Evolutionary conservation across 208 protist genomes (phyloP).

Genomic region (Trypanosoma scelopori): DNA sequence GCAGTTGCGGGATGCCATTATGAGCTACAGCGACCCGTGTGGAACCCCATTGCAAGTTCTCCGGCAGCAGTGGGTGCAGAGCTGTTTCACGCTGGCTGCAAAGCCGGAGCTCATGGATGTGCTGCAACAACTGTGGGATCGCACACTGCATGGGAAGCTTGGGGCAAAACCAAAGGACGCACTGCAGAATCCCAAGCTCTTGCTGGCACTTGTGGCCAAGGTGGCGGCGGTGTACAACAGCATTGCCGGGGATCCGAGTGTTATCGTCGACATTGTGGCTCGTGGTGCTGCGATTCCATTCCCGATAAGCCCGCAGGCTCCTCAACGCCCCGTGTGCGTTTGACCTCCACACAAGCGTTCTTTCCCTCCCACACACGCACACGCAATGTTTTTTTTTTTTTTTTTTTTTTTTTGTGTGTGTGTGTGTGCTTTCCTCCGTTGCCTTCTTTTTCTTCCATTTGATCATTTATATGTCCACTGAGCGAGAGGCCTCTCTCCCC

Average conservation of each 20-base stretch:
- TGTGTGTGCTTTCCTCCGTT: too few species aligned
- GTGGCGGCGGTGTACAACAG: constrained; percentile 62
- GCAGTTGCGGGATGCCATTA: constrained; percentile 50
- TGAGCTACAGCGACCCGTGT: constrained; percentile 26
- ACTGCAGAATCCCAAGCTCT: constrained; percentile 16
- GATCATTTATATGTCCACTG: too few species aligned
- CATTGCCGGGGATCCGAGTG: constrained; percentile 27
- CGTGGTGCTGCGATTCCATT: constrained; percentile 31
- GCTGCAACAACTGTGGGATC: constrained; percentile 42
- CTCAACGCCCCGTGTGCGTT: constrained; percentile 37
- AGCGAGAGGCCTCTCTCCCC: too few species aligned
- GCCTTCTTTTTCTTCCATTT: too few species aligned
- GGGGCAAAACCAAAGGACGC: constrained; percentile 26
- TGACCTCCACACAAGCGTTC: constrained; percentile 19
- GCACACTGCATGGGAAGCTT: constrained; percentile 36
- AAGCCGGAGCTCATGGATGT: constrained; percentile 59
- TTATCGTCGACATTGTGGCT: constrained; percentile 39
- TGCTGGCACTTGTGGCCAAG: constrained; percentile 42
- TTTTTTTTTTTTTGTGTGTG: too few species aligned
- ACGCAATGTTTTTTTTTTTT: constrained; percentile 6
- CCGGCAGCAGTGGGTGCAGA: constrained; percentile 55
- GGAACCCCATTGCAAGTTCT: constrained; percentile 41
- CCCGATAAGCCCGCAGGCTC: constrained; percentile 27
- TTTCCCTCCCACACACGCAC: constrained; percentile 10
- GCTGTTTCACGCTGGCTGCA: constrained; percentile 49